Evolutionary conservation across 768 basidiomycete species (phyloP).

Genomic region (Cystobasidium ongulense): DNA sequence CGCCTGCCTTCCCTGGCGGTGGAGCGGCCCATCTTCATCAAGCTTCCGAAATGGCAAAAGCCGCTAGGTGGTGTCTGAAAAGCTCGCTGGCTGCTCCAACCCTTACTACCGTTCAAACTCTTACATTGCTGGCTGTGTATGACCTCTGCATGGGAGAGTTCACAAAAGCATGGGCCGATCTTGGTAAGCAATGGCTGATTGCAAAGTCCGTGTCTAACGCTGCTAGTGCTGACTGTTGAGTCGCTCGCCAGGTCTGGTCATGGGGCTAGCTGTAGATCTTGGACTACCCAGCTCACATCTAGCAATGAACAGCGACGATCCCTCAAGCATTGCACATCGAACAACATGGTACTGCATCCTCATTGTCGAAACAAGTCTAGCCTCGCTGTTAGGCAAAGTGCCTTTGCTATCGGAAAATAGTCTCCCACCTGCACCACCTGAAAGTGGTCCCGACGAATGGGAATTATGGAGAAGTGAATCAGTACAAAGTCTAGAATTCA

Average conservation of each 20-base stretch:
- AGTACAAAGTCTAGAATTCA: constrained; percentile 3
- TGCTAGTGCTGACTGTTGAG: not conserved
- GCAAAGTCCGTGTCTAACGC: not conserved
- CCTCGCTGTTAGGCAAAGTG: not conserved
- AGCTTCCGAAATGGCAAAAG: not conserved
- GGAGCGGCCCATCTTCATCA: not conserved
- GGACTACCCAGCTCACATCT: not conserved
- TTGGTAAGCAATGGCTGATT: not conserved
- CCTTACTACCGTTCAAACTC: constrained; percentile 7
- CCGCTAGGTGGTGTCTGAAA: not conserved
- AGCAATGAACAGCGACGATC: not conserved
- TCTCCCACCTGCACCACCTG: not conserved
- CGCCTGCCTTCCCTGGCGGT: not conserved
- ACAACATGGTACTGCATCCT: constrained; percentile 12
- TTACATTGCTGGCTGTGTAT: not conserved
- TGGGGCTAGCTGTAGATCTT: constrained; percentile 11
- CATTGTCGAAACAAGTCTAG: not conserved
- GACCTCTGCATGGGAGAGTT: constrained; percentile 20
- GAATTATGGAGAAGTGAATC: constrained; percentile 6
- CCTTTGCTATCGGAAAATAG: not conserved
- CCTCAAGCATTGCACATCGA: not conserved
- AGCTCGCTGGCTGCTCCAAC: not conserved
- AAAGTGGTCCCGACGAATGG: constrained; percentile 3
- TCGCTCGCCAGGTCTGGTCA: not conserved
- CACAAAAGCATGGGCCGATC: not conserved